These are phyloP conservation scores for Paspalum notatum DNA, from an alignment of 176 grass and related monocot genomes.

Conservation along the genomic window DNA sequence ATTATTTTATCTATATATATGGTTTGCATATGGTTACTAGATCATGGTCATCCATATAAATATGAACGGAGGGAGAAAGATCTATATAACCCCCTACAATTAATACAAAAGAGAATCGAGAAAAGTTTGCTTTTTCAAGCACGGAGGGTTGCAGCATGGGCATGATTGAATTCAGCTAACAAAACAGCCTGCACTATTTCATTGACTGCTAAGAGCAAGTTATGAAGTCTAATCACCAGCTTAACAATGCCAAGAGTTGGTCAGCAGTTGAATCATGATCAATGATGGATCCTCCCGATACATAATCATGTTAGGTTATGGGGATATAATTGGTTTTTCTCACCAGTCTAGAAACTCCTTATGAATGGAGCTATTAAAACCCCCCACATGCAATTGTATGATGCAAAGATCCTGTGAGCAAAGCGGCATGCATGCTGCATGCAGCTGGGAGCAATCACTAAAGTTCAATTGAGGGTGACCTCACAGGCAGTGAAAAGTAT, in stretches of 20 bases:
- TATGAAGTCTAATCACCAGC: conserved; percentile 29
- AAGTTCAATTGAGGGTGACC: conserved; percentile 57
- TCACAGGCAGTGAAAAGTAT: conserved; percentile 58
- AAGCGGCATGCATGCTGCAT: conserved; percentile 52
- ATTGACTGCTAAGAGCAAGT: conserved; percentile 28
- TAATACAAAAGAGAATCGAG: not conserved
- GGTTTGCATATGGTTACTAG: no score
- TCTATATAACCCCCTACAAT: no score
- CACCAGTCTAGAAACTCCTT: conserved; percentile 19
- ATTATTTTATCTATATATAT: no score
- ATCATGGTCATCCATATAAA: not conserved
- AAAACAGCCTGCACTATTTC: not conserved
- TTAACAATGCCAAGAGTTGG: conserved; percentile 36
- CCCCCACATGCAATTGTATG: conserved; percentile 45
- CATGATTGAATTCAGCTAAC: conserved; percentile 36
- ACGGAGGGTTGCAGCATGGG: not conserved
- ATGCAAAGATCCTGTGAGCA: conserved; percentile 38
- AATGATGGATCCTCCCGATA: conserved; percentile 50
- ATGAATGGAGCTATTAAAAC: conserved; percentile 1
- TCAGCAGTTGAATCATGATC: conserved; percentile 58
- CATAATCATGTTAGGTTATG: conserved; percentile 56
- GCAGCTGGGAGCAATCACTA: conserved; percentile 62
- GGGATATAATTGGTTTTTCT: conserved; percentile 40
- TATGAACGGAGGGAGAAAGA: no score
- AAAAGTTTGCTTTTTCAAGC: conserved; percentile 8